These are phyloP conservation scores for Penicillium pulvis DNA, from an alignment of 495 filamentous ascomycete genomes.

Conservation along the genomic window DNA sequence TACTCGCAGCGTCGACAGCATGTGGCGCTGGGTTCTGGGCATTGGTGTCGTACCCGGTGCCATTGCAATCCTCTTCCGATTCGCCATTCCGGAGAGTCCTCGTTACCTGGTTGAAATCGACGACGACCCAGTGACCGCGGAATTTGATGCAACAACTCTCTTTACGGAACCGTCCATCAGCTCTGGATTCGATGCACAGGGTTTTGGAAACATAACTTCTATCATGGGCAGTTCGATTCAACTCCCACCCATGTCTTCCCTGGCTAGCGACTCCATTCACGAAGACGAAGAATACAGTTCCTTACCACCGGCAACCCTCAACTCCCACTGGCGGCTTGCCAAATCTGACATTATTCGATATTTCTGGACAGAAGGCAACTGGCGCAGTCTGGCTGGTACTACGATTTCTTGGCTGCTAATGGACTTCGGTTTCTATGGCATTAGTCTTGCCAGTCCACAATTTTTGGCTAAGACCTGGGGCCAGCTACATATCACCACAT, in stretches of 20 bases:
- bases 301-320: slow-evolving; percentile 41
- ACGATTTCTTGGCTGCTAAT: slow-evolving; percentile 53
- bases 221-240: slow-evolving; percentile 24
- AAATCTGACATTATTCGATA: slow-evolving; percentile 48
- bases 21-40: slow-evolving; percentile 64
- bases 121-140: slow-evolving; percentile 47
- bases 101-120: slow-evolving; percentile 57
- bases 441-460: slow-evolving; percentile 51
- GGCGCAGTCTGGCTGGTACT: slow-evolving; percentile 52
- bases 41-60: slow-evolving; percentile 62
- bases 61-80: slow-evolving; percentile 59
- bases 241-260: slow-evolving; percentile 24
- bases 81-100: slow-evolving; percentile 63
- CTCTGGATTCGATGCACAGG: slow-evolving; percentile 17
- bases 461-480: slow-evolving; percentile 48
- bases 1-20: slow-evolving; percentile 41
- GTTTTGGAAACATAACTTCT: slow-evolving; percentile 10
- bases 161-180: slow-evolving; percentile 30
- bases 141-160: slow-evolving; percentile 48
- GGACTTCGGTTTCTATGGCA: slow-evolving; percentile 60
- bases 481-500: slow-evolving; percentile 31
- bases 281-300: slow-evolving; percentile 23
- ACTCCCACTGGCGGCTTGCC: slow-evolving; percentile 46
- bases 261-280: slow-evolving; percentile 32
- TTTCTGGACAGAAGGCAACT: slow-evolving; percentile 54